Evolutionary conservation across 805 yeast species (phyloP), one percentile per base, ranked within the genome.

Genomic region (Pichia kluyveri): DNA sequence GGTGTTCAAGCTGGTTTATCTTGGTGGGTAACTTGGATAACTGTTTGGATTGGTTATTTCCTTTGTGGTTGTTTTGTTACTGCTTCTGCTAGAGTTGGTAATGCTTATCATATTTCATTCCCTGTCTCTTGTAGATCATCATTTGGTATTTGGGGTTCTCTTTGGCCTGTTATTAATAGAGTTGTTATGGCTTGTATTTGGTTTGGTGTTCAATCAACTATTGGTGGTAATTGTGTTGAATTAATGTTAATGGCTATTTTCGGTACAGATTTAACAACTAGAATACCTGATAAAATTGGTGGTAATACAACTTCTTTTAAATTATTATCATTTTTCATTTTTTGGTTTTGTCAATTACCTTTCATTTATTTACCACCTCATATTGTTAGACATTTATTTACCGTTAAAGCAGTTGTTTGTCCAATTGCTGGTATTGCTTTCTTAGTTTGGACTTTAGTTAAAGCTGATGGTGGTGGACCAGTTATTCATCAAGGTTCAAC

Each of bases 1-100:
- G 95, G 95, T 57, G 82, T 84, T 49, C 70, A 73, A 46, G 78
- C 80, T 23, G 93, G 93, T 11, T 68, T 88, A 66, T 76, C 82
- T 17, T 87, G 96, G 95, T 88, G 95, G 95, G 89, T 82, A 60
- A 80, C 85, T 12, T 88, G 96, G 95, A 67, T 88, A 38, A 77
- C 93, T 1, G 93, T 88, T 27, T 86, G 95, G 93, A 53, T 88
- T 17, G 96, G 96, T 8, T 88, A 88, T 63, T 60, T 72, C 18
- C 65, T 85, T 42, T 79, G 86, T 52, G 93, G 85, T 52, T 55
- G 74, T 1, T 86, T 87, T 56, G 83, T 89, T 34, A 75, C 78
- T 5, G 60, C 80, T n/a, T 73, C 85, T 18, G 85, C 95, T 23
- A 72, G 95, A 56, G 76, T 86, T 45, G 96, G 96, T 55, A 74